Base-by-base conservation (phyloP, 2,329 filamentous ascomycete genomes). In the Exophiala sp. region DNA sequence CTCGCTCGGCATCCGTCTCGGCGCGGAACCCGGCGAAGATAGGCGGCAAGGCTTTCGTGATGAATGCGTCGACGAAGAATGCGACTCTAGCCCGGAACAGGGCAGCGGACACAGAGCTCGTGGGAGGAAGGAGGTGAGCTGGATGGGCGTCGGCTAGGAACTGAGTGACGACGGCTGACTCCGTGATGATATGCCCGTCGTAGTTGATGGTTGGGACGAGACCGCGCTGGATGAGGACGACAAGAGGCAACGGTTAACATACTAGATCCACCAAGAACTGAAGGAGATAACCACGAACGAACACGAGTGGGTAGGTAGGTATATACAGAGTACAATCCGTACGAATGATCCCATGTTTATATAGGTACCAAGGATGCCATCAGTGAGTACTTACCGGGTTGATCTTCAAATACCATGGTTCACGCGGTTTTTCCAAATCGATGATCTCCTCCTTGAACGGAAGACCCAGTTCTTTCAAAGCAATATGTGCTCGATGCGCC, bases 401-500 rank as follows among this genome's bases (percentile, higher is more conserved):
- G 38, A 93, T 70, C 44, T 82, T 73, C 7, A 93, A 77, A 64
- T 91, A 93, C 73, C 83, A 86, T 30, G 78, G 72, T 22, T 83
- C 81, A 8, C 87, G 80, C 0, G 87, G 86, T 8, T 68, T 76
- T 58, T 70, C 67, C 40, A 93, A 74, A 64, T 91, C 84, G 60
- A 94, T 85, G 50, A 81, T 79, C 53, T 86, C 81, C 58, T 88
- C 82, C 50, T 86, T 81, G 60, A 80, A 86, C 0, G 78, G 72
- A 23, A 89, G 63, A 9, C 74, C 74, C 10, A 85, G 76, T 63
- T 88, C 85, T 23, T 77, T 74, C 21, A 89, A 75, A 4, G 77
- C 77, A 52, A 88, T 87, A 60, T 89, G 83, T 1, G 80, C 85
- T 29, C 88, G 83, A 63, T 91, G 86, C 13, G 85, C 86, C 66